Percentiles rank a stretch among this genome's conserved stretches.
Evolutionary conservation across 352 stramenopile genomes (phyloP).

Genomic region (Thalassiosira hispida): DNA sequence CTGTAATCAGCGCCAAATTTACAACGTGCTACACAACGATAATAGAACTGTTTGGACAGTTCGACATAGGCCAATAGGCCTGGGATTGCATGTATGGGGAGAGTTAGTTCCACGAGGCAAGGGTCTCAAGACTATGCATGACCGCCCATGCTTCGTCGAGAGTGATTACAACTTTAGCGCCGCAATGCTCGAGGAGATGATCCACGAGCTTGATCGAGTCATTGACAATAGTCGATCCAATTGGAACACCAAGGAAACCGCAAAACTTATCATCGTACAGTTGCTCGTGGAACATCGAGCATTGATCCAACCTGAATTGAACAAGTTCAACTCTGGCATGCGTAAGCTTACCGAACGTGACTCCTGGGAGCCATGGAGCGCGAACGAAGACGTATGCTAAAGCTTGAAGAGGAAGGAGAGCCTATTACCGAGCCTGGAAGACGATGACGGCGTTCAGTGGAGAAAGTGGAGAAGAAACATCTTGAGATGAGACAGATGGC

Average conservation of each 20-base stretch:
- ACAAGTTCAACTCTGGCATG: constrained; percentile 16
- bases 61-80: too few species aligned
- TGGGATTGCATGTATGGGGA: too few species aligned
- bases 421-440: too few species aligned
- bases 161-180: constrained; percentile 23
- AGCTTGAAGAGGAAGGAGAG: background rate
- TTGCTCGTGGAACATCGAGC: constrained; percentile 27
- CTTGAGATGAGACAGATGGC: too few species aligned
- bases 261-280: constrained; percentile 23
- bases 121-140: constrained; percentile 33
- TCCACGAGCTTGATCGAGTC: constrained; percentile 2
- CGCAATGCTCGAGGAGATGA: constrained; percentile 39
- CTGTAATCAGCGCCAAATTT: too few species aligned
- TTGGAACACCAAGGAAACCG: constrained; percentile 16
- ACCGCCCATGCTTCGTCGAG: background rate
- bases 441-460: too few species aligned
- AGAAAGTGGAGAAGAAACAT: too few species aligned
- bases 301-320: constrained; percentile 18
- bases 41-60: too few species aligned
- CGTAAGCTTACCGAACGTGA: constrained; percentile 22
- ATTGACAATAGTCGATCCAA: constrained; percentile 7
- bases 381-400: constrained; percentile 5
- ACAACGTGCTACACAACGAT: too few species aligned
- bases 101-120: constrained; percentile 13
- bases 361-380: constrained; percentile 25